Percentiles rank a stretch among this genome's conserved stretches.
Conservation (phyloP, 495 filamentous ascomycete species). For the Cetradonia linearis region DNA sequence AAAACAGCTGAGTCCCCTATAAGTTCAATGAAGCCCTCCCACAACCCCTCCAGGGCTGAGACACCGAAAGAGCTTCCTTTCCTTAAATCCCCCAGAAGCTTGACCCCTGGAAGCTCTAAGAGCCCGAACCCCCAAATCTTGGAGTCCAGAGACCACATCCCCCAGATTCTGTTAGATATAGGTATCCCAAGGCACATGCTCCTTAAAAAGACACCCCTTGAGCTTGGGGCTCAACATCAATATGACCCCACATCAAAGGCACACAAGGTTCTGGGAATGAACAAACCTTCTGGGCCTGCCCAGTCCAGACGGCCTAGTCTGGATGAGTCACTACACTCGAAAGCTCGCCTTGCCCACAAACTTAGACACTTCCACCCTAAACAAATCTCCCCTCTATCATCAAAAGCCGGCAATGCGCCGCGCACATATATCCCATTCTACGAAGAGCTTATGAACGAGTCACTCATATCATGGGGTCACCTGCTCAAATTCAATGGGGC, state of each 20-base stretch:
- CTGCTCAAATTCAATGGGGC: constrained; percentile 7
- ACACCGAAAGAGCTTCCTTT: not conserved
- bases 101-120: not conserved
- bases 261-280: not conserved
- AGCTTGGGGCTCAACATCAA: not conserved
- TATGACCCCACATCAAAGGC: not conserved
- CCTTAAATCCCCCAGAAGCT: not conserved
- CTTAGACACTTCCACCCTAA: not conserved
- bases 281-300: not conserved
- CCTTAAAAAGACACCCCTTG: not conserved
- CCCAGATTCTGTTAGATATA: not conserved
- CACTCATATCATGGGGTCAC: not conserved
- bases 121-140: not conserved
- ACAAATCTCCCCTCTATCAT: not conserved
- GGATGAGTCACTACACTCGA: not conserved
- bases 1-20: not conserved
- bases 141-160: not conserved
- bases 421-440: not conserved
- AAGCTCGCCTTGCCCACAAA: not conserved
- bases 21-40: not conserved
- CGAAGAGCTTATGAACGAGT: not conserved
- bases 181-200: not conserved
- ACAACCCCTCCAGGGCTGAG: not conserved
- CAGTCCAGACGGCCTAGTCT: not conserved
- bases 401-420: not conserved